phyloP scores from a whole-genome alignment of 2,329 filamentous ascomycete species.

The Ciborinia camelliae region DNA sequence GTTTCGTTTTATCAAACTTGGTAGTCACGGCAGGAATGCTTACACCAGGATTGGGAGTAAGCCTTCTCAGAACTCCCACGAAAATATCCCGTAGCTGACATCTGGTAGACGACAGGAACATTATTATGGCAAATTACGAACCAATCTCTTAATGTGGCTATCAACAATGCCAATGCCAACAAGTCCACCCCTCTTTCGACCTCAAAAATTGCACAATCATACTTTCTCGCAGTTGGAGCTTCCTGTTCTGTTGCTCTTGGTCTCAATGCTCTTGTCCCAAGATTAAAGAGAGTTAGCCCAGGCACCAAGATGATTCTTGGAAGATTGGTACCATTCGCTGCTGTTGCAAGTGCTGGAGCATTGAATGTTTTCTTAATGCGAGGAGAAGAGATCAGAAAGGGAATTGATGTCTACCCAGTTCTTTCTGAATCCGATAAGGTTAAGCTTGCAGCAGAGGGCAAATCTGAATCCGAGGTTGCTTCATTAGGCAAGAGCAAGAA shows the following conservation, averaged over 20 bases:
- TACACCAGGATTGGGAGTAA: slow-evolving; percentile 75
- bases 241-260: slow-evolving; percentile 92
- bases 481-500: slow-evolving; percentile 83
- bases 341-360: slow-evolving; percentile 84
- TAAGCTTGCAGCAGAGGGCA: slow-evolving; percentile 53
- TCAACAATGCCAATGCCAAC: slow-evolving; percentile 97
- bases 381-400: slow-evolving; percentile 86
- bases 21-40: slow-evolving; percentile 97
- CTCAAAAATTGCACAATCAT: slow-evolving; percentile 80
- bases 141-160: slow-evolving; percentile 95
- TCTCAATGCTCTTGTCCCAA: slow-evolving; percentile 83
- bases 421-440: slow-evolving; percentile 67
- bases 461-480: slow-evolving; percentile 60
- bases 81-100: slow-evolving; percentile 19
- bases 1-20: slow-evolving; percentile 88
- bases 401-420: slow-evolving; percentile 89
- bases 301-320: slow-evolving; percentile 72
- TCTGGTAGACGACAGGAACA: slow-evolving; percentile 68
- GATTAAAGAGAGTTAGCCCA: slow-evolving; percentile 72
- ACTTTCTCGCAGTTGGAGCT: slow-evolving; percentile 85
- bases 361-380: slow-evolving; percentile 98
- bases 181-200: slow-evolving; percentile 88
- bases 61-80: slow-evolving; percentile 27
- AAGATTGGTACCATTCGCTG: slow-evolving; percentile 92
- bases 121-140: slow-evolving; percentile 94